These are phyloP conservation scores for Filobasidium floriforme DNA, from an alignment of 768 basidiomycete genomes.

Conservation along the genomic window DNA sequence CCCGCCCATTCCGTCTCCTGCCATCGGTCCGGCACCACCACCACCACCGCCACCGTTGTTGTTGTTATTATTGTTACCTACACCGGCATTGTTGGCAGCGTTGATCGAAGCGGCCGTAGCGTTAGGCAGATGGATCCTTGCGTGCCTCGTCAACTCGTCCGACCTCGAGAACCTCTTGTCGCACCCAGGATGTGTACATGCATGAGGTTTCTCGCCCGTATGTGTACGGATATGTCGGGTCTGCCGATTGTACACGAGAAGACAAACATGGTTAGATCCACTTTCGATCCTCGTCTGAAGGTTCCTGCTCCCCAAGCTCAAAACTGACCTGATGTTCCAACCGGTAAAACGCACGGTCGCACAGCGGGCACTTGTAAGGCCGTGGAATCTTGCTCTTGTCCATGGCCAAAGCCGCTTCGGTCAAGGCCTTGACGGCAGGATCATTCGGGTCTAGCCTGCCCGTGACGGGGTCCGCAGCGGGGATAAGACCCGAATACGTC, in stretches of 20 bases:
- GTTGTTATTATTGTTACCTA: neutral
- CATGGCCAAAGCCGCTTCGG: conserved; percentile 46
- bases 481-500: conserved; percentile 10
- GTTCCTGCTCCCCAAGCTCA: neutral
- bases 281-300: too few species aligned
- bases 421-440: conserved; percentile 44
- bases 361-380: conserved; percentile 96
- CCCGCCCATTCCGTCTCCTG: neutral
- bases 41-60: neutral
- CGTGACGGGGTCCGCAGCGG: conserved; percentile 42
- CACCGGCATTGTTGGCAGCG: neutral
- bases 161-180: conserved; percentile 96
- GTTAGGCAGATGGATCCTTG: conserved; percentile 64
- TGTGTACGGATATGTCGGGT: conserved; percentile 97
- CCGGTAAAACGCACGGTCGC: conserved; percentile 89
- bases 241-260: conserved; percentile 46
- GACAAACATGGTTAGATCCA: neutral
- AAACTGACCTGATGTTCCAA: conserved; percentile 82
- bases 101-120: conserved; percentile 12
- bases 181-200: conserved; percentile 84
- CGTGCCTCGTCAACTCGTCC: conserved; percentile 96
- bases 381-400: conserved; percentile 54
- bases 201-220: conserved; percentile 95
- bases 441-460: conserved; percentile 46
- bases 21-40: neutral